Evolutionary conservation across 352 stramenopile genomes (phyloP), one percentile per base, ranked within the genome.

Genomic region (Phytophthora constricta): DNA sequence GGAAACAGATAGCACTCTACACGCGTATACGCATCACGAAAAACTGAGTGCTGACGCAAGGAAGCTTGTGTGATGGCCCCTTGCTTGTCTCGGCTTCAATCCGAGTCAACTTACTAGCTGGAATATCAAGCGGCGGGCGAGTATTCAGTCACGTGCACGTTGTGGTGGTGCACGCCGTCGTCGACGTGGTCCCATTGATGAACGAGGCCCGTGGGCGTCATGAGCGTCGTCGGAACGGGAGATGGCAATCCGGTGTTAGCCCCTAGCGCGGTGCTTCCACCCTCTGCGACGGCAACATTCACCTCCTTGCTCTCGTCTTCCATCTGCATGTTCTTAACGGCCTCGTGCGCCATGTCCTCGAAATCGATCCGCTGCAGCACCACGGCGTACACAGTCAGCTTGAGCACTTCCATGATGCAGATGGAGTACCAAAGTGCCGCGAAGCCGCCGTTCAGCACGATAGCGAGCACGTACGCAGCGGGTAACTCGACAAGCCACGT

Each of bases 291-390:
- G 42, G 65, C 65, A 20, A 72, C 43, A 14, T 33, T 68, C 16
- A 72, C 59, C 47, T 62, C 66, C n/a, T 70, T 53, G 39, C 48
- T 57, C 49, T 74, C 60, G 54, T 66, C 55, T 26, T 59, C 60
- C 53, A 74, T 61, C 33, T 74, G 54, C 66, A 74, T 74, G 46
- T 70, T 74, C 45, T 74, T 70, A 2, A 74, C 61, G 27, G 61
- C 66, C 11, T 67, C 54, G 27, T 61, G 66, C 10, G 55, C 66
- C 66, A 74, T 70, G 4, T 45, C 54, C 0, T 25, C 39, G 42
- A 67, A 74, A 42, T 74, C 61, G 20, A 74, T 67, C 14, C 55
- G 66, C 50, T 46, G 55, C 43, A 74, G 37, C 50, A 74, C 66
- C 31, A 66, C 27, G 17, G 45, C 34, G 42, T 74, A 74, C 42